Base-by-base conservation (phyloP, 768 basidiomycete genomes). In the Panus rudis region DNA sequence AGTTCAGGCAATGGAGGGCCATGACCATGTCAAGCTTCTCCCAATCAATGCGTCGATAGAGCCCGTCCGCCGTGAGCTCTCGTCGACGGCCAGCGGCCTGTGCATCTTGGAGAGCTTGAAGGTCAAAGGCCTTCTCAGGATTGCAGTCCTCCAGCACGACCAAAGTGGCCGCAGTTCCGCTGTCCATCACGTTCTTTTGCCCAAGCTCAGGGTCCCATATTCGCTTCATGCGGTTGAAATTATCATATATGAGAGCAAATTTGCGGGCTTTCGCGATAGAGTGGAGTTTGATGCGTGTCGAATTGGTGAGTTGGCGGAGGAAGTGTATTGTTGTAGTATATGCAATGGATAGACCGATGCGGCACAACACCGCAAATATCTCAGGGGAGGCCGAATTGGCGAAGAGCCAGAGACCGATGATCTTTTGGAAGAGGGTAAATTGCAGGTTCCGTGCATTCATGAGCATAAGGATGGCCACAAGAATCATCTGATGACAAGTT, bases 201-300 rank as follows among this genome's bases (percentile, higher is more conserved):
- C 48, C 46, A 11, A 55, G 37, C 19, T 50, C 49, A 12, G 43
- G 52, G 19, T 55, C 49, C 54, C 52, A 57, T 4, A 42, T 45
- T 2, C 54, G 54, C 4, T 40, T 47, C 49, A 48, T 52, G 6
- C 52, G 44, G 44, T 53, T 55, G 45, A 57, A 48, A 24, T 57
- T 57, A 39, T 57, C 55, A 24, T 54, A 55, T 13, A 55, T 32
- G 25, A 55, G 48, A 12, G 52, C 21, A 34, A 52, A 58, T 3
- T 35, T 31, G 1, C 40, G 37, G 11, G n/a, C 12, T 20, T 23
- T 16, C 19, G 39, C 55, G 6, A 37, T 28, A 6, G 27, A 14
- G 4, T 42, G 49, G 28, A 57, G 16, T 8, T 33, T 26, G 12
- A 13, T 6, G 12, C 46, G 30, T n/a, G 52, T 39, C 21, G 49